These are phyloP conservation scores for Globisporangium alternatum DNA, from an alignment of 352 stramenopile genomes.

Conservation along the genomic window DNA sequence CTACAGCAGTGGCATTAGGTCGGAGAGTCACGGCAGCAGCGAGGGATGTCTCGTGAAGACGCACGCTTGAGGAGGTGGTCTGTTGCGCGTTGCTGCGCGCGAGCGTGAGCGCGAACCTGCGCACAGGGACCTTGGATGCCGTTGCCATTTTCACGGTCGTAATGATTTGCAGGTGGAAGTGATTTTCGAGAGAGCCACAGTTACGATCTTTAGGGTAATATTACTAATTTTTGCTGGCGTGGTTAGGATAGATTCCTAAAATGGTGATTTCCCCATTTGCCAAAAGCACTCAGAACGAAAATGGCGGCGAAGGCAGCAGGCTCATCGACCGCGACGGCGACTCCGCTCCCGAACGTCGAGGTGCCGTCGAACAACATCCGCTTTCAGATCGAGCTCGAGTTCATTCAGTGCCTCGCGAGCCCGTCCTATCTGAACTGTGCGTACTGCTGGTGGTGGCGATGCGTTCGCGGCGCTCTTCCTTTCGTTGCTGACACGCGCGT, in stretches of 20 bases:
- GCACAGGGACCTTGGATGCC: background rate
- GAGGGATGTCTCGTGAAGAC: background rate
- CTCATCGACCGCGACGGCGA: background rate
- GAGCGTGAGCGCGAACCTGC: constrained; percentile 5
- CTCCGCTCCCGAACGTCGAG: constrained; percentile 31
- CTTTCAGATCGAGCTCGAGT: constrained; percentile 93
- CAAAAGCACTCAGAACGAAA: background rate
- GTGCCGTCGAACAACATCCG: constrained; percentile 87
- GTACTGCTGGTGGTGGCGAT: constrained; percentile 1
- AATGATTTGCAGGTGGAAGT: background rate
- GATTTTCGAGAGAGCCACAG: no score
- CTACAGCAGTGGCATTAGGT: background rate
- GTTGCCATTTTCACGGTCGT: background rate
- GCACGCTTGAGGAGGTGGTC: background rate
- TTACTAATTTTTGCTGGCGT: background rate
- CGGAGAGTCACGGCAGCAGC: background rate
- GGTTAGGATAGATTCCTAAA: background rate
- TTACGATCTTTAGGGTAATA: no score
- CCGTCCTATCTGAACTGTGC: constrained; percentile 88
- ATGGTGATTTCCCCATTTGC: background rate
- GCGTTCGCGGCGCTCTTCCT: background rate
- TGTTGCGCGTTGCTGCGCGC: background rate
- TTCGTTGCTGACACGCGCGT: background rate
- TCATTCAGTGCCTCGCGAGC: constrained; percentile 90
- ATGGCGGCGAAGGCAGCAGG: constrained; percentile 6